phyloP scores from a whole-genome alignment of 1,139 yeast genomes.

The Geotrichum bryndzae region DNA sequence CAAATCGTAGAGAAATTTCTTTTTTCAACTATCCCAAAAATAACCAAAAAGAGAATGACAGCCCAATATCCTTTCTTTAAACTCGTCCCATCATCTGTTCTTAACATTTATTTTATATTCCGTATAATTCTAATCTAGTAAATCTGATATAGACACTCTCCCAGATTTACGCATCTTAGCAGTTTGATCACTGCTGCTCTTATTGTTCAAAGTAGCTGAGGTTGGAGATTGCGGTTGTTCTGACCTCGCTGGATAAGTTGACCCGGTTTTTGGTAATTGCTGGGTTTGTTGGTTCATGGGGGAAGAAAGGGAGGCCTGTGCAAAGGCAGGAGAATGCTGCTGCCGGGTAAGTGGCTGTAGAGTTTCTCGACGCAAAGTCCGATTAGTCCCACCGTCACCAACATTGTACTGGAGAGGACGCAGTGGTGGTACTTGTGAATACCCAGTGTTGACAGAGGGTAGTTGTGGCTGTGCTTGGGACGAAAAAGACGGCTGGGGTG shows the following conservation, averaged over 20 bases:
- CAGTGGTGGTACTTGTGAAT: background rate
- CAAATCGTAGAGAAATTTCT: background rate
- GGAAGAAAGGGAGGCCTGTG: background rate
- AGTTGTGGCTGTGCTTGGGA: background rate
- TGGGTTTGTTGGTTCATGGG: background rate
- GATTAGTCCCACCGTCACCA: background rate
- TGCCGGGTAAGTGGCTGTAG: background rate
- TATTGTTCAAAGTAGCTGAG: background rate
- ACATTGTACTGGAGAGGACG: background rate
- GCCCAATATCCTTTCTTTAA: background rate
- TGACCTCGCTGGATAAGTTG: no score
- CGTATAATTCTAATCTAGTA: background rate
- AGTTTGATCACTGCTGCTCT: background rate
- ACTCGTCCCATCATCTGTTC: background rate
- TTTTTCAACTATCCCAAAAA: background rate
- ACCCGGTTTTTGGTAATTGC: background rate
- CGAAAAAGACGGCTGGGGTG: background rate
- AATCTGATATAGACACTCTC: conserved; percentile 2
- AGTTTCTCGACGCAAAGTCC: background rate
- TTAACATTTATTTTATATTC: background rate
- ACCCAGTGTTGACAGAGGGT: background rate
- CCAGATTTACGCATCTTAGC: background rate
- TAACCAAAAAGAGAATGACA: background rate
- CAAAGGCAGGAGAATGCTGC: background rate
- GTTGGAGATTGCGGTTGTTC: background rate